phyloP scores from a whole-genome alignment of 2,329 filamentous ascomycete genomes.

The Fusarium tanahbumbuense region DNA sequence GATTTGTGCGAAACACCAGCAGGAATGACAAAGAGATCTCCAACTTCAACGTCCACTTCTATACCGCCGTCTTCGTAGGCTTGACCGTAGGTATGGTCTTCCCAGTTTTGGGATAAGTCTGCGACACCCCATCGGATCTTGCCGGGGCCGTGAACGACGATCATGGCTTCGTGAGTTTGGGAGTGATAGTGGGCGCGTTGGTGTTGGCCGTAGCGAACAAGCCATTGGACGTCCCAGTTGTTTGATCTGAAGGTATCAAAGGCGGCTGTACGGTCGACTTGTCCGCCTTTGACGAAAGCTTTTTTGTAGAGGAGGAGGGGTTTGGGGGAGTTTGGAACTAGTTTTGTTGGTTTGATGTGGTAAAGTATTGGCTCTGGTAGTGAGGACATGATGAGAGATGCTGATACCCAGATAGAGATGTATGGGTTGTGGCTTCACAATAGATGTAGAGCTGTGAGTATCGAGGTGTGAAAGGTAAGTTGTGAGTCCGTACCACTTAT shows the following conservation, averaged over 20 bases:
- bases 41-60: constrained; percentile 13
- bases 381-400: not conserved
- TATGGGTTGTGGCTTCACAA: fast-evolving
- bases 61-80: constrained; percentile 9
- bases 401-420: no score
- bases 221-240: constrained; percentile 19
- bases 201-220: constrained; percentile 6
- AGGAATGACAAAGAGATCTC: constrained; percentile 17
- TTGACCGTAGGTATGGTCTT: constrained; percentile 13
- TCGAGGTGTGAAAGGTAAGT: not conserved
- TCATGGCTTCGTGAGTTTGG: constrained; percentile 12
- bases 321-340: constrained; percentile 18
- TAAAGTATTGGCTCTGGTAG: constrained; percentile 14
- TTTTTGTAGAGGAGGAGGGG: constrained; percentile 18
- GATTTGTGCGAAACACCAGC: constrained; percentile 19
- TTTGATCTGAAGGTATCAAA: constrained; percentile 14
- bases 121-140: constrained; percentile 17
- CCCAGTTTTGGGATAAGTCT: constrained; percentile 9
- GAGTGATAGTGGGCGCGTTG: constrained; percentile 25
- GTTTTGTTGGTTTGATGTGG: constrained; percentile 15
- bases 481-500: not conserved
- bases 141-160: constrained; percentile 9
- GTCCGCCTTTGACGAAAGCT: not conserved
- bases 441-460: not conserved
- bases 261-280: constrained; percentile 10